These are phyloP conservation scores for Candida ponderosae DNA, from an alignment of 805 yeast species.

Conservation along the genomic window DNA sequence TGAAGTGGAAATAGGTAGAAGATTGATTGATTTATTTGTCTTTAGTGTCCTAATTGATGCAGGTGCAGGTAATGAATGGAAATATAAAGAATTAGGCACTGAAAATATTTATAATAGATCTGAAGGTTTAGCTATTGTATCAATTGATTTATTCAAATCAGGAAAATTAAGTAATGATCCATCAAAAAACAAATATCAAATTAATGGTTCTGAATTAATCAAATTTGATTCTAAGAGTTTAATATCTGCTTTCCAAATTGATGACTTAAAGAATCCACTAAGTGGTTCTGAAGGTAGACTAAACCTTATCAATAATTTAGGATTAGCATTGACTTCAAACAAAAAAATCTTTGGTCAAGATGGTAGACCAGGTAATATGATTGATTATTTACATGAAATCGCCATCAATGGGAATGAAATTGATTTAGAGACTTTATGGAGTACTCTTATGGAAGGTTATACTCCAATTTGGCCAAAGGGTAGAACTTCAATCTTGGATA, in stretches of 20 bases:
- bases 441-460: slow-evolving; percentile 45
- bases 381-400: slow-evolving; percentile 35
- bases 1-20: slow-evolving; percentile 40
- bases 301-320: slow-evolving; percentile 37
- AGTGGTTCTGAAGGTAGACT: slow-evolving; percentile 50
- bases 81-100: slow-evolving; percentile 30
- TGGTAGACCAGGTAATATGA: slow-evolving; percentile 45
- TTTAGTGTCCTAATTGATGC: slow-evolving; percentile 60
- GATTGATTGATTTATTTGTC: slow-evolving; percentile 48
- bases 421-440: slow-evolving; percentile 44
- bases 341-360: slow-evolving; percentile 36
- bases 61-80: slow-evolving; percentile 60
- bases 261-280: slow-evolving; percentile 34
- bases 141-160: slow-evolving; percentile 41
- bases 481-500: slow-evolving; percentile 41
- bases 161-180: slow-evolving; percentile 37
- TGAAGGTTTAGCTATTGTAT: slow-evolving; percentile 60
- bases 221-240: slow-evolving; percentile 28
- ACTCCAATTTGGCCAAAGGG: slow-evolving; percentile 57
- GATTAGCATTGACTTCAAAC: slow-evolving; percentile 34
- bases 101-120: slow-evolving; percentile 33
- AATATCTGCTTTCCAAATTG: slow-evolving; percentile 38
- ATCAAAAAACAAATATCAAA: slow-evolving; percentile 28
- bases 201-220: slow-evolving; percentile 34
- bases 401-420: slow-evolving; percentile 17